These are phyloP conservation scores for Pseudocercospora fuligena DNA, from an alignment of 2,329 filamentous ascomycete species.

Conservation along the genomic window DNA sequence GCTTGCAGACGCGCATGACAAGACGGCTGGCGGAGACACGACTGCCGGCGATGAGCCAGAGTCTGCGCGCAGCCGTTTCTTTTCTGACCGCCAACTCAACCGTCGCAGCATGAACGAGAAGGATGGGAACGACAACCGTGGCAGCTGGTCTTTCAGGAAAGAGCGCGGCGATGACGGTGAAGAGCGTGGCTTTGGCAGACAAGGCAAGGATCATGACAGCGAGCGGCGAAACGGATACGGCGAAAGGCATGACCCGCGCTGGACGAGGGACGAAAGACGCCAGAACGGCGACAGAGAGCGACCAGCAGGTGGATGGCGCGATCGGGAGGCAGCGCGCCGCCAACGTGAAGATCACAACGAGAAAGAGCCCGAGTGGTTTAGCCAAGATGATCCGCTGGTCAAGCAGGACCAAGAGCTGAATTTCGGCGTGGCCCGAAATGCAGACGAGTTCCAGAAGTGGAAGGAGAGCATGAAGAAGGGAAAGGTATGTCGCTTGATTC, in stretches of 20 bases:
- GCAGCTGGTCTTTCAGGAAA: slow-evolving; percentile 76
- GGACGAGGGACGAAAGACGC: slow-evolving; percentile 48
- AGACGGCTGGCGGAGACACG: slow-evolving; percentile 37
- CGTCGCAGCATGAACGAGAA: slow-evolving; percentile 46
- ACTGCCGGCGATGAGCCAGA: slow-evolving; percentile 43
- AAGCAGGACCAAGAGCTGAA: slow-evolving; percentile 62
- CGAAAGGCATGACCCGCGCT: slow-evolving; percentile 74
- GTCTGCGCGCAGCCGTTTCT: slow-evolving; percentile 45
- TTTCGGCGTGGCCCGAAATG: slow-evolving; percentile 62
- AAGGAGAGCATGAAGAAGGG: slow-evolving; percentile 81
- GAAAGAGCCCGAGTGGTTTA: slow-evolving; percentile 90
- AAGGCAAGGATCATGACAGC: slow-evolving; percentile 50
- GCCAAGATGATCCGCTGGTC: slow-evolving; percentile 68
- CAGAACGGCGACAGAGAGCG: slow-evolving; percentile 48
- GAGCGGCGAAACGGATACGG: slow-evolving; percentile 67
- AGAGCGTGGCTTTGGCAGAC: slow-evolving; percentile 62
- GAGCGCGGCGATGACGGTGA: slow-evolving; percentile 45
- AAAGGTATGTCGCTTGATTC: slow-evolving; percentile 16
- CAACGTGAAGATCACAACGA: slow-evolving; percentile 63
- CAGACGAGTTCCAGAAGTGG: slow-evolving; percentile 92
- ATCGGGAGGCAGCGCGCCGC: slow-evolving; percentile 41
- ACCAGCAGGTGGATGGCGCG: slow-evolving; percentile 62
- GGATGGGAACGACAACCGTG: slow-evolving; percentile 59
- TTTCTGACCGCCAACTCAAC: slow-evolving; percentile 49
- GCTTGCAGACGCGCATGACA: slow-evolving; percentile 37